phyloP scores from a whole-genome alignment of 805 yeast genomes.

The Groenewaldozyma salmanticensis region DNA sequence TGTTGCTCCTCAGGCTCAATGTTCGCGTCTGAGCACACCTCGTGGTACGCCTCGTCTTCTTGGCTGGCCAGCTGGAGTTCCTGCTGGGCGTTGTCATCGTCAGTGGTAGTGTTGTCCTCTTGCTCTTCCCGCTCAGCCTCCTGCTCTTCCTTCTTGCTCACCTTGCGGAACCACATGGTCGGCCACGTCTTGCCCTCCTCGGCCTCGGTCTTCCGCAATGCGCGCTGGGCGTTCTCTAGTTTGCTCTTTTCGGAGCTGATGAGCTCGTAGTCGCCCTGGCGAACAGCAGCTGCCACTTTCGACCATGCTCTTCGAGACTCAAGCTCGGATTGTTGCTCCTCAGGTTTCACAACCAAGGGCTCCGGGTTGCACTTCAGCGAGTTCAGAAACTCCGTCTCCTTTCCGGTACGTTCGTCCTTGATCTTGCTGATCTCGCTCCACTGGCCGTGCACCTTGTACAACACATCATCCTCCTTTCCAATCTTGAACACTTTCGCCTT shows the following conservation, averaged over 20 bases:
- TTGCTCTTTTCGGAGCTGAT: constrained; percentile 67
- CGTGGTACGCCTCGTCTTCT: constrained; percentile 10
- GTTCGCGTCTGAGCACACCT: constrained; percentile 13
- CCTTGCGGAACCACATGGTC: constrained; percentile 65
- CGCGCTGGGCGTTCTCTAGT: constrained; percentile 82
- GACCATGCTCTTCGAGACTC: constrained; percentile 89
- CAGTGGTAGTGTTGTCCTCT: no score
- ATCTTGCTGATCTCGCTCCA: constrained; percentile 78
- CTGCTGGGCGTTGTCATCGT: no score
- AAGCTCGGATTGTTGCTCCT: constrained; percentile 66
- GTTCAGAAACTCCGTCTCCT: constrained; percentile 25
- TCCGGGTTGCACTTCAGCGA: constrained; percentile 36
- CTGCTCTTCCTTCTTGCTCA: constrained; percentile 10
- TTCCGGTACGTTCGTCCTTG: constrained; percentile 42
- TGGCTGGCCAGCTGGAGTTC: constrained; percentile 9
- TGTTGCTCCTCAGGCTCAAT: constrained; percentile 15
- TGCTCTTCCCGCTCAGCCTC: constrained; percentile 8
- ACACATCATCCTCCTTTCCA: constrained; percentile 41
- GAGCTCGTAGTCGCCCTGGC: constrained; percentile 59
- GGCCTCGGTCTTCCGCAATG: constrained; percentile 60
- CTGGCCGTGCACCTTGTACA: constrained; percentile 79
- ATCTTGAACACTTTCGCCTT: constrained; percentile 58
- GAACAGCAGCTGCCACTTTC: constrained; percentile 81
- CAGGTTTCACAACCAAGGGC: constrained; percentile 64
- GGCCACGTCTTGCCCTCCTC: constrained; percentile 61